A percentile compares a stretch with the other conserved stretches of the same genome.
These are phyloP conservation scores for Phialophora expanda DNA, from an alignment of 2,329 filamentous ascomycete genomes.

Conservation along the genomic window DNA sequence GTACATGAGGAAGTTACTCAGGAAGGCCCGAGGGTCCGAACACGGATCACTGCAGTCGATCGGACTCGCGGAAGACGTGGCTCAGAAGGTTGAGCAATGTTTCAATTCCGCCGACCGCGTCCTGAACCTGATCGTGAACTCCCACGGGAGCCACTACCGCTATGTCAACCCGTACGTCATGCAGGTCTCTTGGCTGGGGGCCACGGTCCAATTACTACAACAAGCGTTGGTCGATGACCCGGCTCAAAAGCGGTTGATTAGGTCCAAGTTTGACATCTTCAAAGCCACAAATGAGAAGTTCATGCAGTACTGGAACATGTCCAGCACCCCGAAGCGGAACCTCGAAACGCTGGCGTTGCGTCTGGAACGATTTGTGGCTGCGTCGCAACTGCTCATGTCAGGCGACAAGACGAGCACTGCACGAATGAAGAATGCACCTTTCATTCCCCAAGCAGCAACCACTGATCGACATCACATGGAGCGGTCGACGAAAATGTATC, in stretches of 20 bases:
- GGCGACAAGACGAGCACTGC: neutral
- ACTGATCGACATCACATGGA: neutral
- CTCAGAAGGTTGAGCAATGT: conserved; percentile 37
- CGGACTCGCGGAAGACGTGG: neutral
- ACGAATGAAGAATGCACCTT: neutral
- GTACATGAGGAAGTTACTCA: conserved; percentile 15
- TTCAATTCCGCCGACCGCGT: conserved; percentile 44
- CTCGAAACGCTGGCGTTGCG: conserved; percentile 37
- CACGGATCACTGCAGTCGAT: neutral
- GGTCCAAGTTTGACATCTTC: conserved; percentile 38
- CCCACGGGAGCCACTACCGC: conserved; percentile 36
- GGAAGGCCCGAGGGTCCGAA: neutral
- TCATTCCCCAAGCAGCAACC: neutral
- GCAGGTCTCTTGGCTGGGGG: conserved; percentile 44
- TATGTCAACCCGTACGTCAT: conserved; percentile 45
- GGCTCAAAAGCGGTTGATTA: conserved; percentile 24
- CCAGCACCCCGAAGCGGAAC: conserved; percentile 42
- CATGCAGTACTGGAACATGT: conserved; percentile 41
- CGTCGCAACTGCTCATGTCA: conserved; percentile 8
- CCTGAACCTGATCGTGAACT: conserved; percentile 40
- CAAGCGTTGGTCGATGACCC: conserved; percentile 35
- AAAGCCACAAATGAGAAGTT: conserved; percentile 41
- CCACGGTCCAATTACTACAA: conserved; percentile 36
- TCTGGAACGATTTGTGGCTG: conserved; percentile 9
- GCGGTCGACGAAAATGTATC: neutral